These are phyloP conservation scores for Pythium volutum DNA, from an alignment of 352 stramenopile genomes.

Conservation along the genomic window DNA sequence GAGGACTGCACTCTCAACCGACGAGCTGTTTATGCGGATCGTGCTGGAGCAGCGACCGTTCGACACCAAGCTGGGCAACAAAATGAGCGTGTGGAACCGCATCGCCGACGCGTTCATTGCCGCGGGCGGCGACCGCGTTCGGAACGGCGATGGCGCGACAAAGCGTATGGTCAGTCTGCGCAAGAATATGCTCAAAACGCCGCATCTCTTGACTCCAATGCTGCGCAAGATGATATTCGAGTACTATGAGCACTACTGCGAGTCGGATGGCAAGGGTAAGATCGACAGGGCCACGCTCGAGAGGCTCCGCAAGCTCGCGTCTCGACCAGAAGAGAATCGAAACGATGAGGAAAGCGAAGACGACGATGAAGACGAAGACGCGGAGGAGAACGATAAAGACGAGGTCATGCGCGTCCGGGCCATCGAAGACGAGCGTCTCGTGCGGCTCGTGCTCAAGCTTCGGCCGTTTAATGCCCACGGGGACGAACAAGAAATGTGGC, in stretches of 20 bases:
- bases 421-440: too few species aligned
- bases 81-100: neutral
- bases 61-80: neutral
- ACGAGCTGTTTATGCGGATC: conserved; percentile 1
- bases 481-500: too few species aligned
- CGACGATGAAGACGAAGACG: too few species aligned
- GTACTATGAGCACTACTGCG: neutral
- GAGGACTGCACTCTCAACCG: too few species aligned
- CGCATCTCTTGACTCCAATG: neutral
- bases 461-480: too few species aligned
- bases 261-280: neutral
- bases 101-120: neutral
- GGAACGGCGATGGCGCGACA: neutral
- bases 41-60: neutral
- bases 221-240: neutral
- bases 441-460: too few species aligned
- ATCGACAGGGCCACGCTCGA: neutral
- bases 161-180: neutral
- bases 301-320: neutral
- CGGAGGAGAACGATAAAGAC: too few species aligned
- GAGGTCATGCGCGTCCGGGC: too few species aligned
- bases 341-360: too few species aligned
- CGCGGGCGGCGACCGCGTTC: neutral
- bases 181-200: neutral
- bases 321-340: too few species aligned